Conservation (phyloP, 805 yeast species). For the Kluyveromyces siamensis region DNA sequence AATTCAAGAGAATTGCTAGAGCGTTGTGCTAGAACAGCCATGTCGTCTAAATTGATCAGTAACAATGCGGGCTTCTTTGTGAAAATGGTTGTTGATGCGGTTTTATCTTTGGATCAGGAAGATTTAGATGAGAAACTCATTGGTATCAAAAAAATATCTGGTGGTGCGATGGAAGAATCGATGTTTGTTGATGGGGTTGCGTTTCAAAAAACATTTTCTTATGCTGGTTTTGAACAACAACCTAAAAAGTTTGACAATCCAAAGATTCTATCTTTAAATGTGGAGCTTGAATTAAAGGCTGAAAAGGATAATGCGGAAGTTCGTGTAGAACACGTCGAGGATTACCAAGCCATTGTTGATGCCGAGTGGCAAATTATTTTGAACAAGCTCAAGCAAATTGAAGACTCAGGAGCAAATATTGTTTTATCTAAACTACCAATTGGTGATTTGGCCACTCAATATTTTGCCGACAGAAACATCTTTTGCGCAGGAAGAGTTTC, state of each 20-base stretch:
- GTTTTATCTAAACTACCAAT: constrained; percentile 92
- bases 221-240: constrained; percentile 98
- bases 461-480: constrained; percentile 89
- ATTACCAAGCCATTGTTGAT: constrained; percentile 92
- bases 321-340: constrained; percentile 84
- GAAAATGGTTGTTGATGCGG: constrained; percentile 95
- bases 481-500: constrained; percentile 97
- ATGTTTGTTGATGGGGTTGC: constrained; percentile 89
- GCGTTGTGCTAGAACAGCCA: constrained; percentile 93
- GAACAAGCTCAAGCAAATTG: constrained; percentile 75
- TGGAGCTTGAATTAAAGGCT: constrained; percentile 93
- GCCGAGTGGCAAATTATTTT: constrained; percentile 98
- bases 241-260: constrained; percentile 80
- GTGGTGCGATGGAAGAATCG: constrained; percentile 95
- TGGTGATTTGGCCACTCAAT: constrained; percentile 98
- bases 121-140: constrained; percentile 84
- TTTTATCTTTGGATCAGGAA: constrained; percentile 70
- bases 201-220: constrained; percentile 91
- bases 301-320: constrained; percentile 99
- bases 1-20: constrained; percentile 71
- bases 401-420: constrained; percentile 80
- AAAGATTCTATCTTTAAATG: constrained; percentile 73
- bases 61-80: constrained; percentile 85
- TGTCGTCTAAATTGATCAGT: constrained; percentile 89
- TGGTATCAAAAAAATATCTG: constrained; percentile 91